These are phyloP conservation scores for Diplodia intermedia DNA, from an alignment of 2,329 filamentous ascomycete species.

Conservation along the genomic window DNA sequence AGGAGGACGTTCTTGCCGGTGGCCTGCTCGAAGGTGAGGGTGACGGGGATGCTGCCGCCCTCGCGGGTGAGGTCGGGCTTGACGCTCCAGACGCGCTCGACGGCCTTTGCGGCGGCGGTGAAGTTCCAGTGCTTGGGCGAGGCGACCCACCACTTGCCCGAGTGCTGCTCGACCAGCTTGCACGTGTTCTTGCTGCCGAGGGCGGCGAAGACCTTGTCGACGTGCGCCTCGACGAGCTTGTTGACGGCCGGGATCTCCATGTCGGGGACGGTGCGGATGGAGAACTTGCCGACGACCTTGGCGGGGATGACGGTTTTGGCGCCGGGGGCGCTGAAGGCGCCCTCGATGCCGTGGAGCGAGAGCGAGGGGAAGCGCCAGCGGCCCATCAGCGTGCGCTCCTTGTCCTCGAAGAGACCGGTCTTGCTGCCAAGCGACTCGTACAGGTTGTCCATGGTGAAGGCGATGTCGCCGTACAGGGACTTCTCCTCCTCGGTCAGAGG, in stretches of 20 bases:
- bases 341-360: slow-evolving; percentile 93
- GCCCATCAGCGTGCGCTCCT: slow-evolving; percentile 92
- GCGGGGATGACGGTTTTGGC: slow-evolving; percentile 99
- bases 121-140: slow-evolving; percentile 99
- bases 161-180: slow-evolving; percentile 82
- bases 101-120: slow-evolving; percentile 90
- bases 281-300: slow-evolving; percentile 98
- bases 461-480: slow-evolving; percentile 84
- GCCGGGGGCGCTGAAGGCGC: slow-evolving; percentile 89
- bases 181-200: slow-evolving; percentile 91
- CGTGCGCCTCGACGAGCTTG: slow-evolving; percentile 79
- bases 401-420: slow-evolving; percentile 85
- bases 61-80: slow-evolving; percentile 95
- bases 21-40: slow-evolving; percentile 94
- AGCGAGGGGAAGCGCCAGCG: slow-evolving; percentile 95
- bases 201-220: slow-evolving; percentile 84
- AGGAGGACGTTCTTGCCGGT: slow-evolving; percentile 97
- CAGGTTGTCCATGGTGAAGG: slow-evolving; percentile 95
- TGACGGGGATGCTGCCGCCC: slow-evolving; percentile 96
- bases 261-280: slow-evolving; percentile 93
- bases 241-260: slow-evolving; percentile 95
- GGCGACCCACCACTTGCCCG: slow-evolving; percentile 98
- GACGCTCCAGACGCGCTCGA: slow-evolving; percentile 91
- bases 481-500: slow-evolving; percentile 87
- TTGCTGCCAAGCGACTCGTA: slow-evolving; percentile 89